phyloP scores from a whole-genome alignment of 163 green algal genomes.

The Smithsoniella earleae region DNA sequence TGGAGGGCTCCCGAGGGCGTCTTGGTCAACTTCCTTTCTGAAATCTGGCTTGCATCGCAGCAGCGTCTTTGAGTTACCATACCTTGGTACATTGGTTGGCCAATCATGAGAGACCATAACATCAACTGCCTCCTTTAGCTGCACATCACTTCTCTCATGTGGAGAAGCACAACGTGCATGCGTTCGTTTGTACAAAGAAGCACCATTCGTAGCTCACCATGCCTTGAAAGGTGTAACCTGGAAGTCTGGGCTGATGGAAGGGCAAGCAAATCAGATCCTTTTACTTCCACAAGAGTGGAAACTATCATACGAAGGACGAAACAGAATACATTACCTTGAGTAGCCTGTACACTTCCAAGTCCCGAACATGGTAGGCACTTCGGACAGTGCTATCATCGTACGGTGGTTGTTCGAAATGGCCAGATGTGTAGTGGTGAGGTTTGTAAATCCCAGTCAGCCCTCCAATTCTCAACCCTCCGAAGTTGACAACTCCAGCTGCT shows the following conservation, averaged over 20 bases:
- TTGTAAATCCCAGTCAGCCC: constrained; percentile 94
- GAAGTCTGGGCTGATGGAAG: too few species aligned
- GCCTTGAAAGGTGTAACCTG: too few species aligned
- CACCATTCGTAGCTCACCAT: too few species aligned
- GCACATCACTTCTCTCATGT: too few species aligned
- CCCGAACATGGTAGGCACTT: constrained; percentile 85
- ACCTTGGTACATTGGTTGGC: constrained; percentile 70
- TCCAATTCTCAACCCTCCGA: constrained; percentile 88
- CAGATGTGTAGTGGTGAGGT: constrained; percentile 42
- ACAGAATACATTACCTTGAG: too few species aligned
- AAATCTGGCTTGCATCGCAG: constrained; percentile 78
- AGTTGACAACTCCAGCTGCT: constrained; percentile 75
- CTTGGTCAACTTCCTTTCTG: constrained; percentile 53
- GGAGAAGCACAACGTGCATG: constrained; percentile 32
- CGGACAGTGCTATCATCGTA: constrained; percentile 66
- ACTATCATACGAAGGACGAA: too few species aligned
- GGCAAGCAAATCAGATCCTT: too few species aligned
- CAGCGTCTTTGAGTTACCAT: constrained; percentile 69
- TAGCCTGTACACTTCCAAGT: constrained; percentile 77
- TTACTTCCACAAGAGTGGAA: too few species aligned
- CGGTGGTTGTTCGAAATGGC: constrained; percentile 75
- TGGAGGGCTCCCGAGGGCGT: constrained; percentile 15
- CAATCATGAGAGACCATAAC: constrained; percentile 96
- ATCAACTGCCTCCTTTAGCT: constrained; percentile 63
- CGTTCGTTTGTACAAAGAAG: too few species aligned